Evolutionary conservation across 345 rosid species (phyloP), one percentile per base, ranked within the genome.

Genomic region (Noccaea caerulescens): DNA sequence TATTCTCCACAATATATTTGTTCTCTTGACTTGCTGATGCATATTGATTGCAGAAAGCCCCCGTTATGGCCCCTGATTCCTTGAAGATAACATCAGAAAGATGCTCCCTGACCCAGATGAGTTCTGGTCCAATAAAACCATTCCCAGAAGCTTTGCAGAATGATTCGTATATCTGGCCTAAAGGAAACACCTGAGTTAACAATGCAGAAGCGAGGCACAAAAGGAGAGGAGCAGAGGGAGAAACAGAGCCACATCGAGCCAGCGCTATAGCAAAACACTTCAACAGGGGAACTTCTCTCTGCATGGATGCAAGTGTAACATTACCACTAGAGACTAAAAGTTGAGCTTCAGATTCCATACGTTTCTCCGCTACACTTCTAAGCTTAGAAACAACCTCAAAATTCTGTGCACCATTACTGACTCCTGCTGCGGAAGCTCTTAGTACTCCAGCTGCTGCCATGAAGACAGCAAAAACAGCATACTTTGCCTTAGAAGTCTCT

Each of bases 11-110:
- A 4, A 72, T 56, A 23, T 34, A 54, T 64, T 81, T 86, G 81
- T 77, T 83, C 67, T 81, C 86, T 66, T 86, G 92, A 68, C 84
- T 90, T 39, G 81, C 86, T 47, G 82, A 80, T 41, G 65, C 79
- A 79, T 94, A 91, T 50, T 85, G 96, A 66, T 84, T 86, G 84
- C 97, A 91, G 69, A 93, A 85, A 58, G 85, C 85, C 68, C 88
- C 86, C 52, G 87, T 82, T 73, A 86, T 73, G 45, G 83, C 78
- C 73, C 98, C 99, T 18, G 91, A 91, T 79, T 94, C 99, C 69
- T 81, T 91, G 67, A 91, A 88, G 52, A 76, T 60, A 75, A 82
- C 76, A 68, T 84, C 82, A 69, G 81, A 77, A 51, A 85, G 46
- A 74, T 89, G 99, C 43, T 80, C 82, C 61, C 73, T 84, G 53